Conservation (phyloP, 2,329 filamentous ascomycete species). For the Hypoxylon sp. region DNA sequence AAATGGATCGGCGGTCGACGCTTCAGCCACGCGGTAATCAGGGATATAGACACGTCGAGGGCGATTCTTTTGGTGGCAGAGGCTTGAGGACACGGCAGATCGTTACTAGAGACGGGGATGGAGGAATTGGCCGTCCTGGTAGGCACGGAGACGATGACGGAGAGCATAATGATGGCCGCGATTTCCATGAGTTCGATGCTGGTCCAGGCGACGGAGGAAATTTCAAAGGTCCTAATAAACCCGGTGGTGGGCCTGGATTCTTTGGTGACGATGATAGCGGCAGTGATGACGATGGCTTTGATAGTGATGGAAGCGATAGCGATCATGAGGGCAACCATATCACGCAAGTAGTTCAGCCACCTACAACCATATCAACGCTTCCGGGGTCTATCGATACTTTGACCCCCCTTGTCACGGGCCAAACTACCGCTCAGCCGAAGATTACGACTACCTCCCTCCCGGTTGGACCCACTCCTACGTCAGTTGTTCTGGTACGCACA, state of each 20-base stretch:
- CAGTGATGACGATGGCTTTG: conserved; percentile 4
- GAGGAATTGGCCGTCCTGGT: conserved; percentile 1
- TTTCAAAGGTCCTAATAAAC: not conserved
- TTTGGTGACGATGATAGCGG: conserved; percentile 7
- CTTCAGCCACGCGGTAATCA: conserved; percentile 30
- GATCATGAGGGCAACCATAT: not conserved
- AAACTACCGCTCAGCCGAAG: conserved; percentile 13
- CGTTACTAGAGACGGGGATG: conserved; percentile 11
- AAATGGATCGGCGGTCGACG: conserved; percentile 34
- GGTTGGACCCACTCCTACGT: conserved; percentile 1
- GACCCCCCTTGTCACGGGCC: conserved; percentile 32
- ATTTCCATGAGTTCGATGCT: conserved; percentile 3
- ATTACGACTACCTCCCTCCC: conserved; percentile 14
- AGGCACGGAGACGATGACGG: conserved; percentile 5
- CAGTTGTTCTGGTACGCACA: conserved; percentile 21
- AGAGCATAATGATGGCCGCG: not conserved
- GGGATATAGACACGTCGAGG: conserved; percentile 3
- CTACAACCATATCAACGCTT: conserved; percentile 11
- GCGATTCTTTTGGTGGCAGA: conserved; percentile 2
- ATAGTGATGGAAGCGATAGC: conserved; percentile 14
- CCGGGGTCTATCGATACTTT: conserved; percentile 34
- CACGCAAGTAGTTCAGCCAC: conserved; percentile 1
- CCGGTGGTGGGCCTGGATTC: conserved; percentile 5
- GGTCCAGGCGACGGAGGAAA: conserved; percentile 3
- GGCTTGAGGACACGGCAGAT: conserved; percentile 16